Conservation (phyloP, 495 filamentous ascomycete species). For the Staphylotrichum tortipilum region DNA sequence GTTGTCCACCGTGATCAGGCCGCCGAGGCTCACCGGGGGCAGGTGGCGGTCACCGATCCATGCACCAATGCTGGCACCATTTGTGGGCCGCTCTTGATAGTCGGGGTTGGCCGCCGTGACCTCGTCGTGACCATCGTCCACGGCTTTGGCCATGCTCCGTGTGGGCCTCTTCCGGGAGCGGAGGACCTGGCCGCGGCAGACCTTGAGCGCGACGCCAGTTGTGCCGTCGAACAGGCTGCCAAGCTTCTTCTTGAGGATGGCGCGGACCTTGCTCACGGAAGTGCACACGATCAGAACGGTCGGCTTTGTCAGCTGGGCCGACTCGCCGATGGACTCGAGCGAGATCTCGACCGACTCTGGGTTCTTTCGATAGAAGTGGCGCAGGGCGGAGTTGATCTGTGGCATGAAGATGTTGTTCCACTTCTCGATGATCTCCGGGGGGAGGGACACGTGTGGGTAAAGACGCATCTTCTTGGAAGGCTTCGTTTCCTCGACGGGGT, state of each 20-base stretch:
- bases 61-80: conserved; percentile 88
- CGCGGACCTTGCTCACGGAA: conserved; percentile 60
- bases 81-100: conserved; percentile 67
- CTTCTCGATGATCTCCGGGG: conserved; percentile 53
- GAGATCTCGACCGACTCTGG: conserved; percentile 67
- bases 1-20: conserved; percentile 74
- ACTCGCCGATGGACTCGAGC: conserved; percentile 65
- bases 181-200: conserved; percentile 60
- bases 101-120: conserved; percentile 45
- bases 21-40: conserved; percentile 83
- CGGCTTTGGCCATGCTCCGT: conserved; percentile 29
- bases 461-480: conserved; percentile 30
- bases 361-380: conserved; percentile 54
- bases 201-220: conserved; percentile 47
- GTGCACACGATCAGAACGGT: conserved; percentile 70
- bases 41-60: conserved; percentile 76
- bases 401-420: conserved; percentile 68
- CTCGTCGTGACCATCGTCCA: conserved; percentile 25
- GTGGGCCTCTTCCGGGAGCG: conserved; percentile 48
- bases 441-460: conserved; percentile 45
- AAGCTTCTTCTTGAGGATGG: conserved; percentile 63
- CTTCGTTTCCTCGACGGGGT: not conserved
- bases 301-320: conserved; percentile 53
- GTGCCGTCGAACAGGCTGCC: conserved; percentile 48
- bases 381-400: conserved; percentile 51